Percentiles rank a stretch among this genome's conserved stretches.
These are phyloP conservation scores for Cyamopsis tetragonoloba DNA, from an alignment of 306 rosid genomes.

Conservation along the genomic window DNA sequence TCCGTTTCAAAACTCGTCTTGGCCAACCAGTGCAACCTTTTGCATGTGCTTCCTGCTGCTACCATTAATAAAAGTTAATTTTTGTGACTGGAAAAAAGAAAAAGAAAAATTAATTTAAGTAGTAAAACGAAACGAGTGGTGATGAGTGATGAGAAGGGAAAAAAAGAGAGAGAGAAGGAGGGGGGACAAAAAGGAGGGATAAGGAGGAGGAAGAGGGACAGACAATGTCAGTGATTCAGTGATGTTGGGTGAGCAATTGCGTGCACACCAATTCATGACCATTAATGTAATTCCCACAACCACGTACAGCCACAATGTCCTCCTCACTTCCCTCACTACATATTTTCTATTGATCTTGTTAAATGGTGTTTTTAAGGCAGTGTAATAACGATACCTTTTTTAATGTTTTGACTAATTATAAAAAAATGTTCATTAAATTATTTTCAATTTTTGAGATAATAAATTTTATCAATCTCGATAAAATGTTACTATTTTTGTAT, in stretches of 20 bases:
- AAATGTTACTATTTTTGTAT: too few species aligned
- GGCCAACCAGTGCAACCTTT: too few species aligned
- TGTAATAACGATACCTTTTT: too few species aligned
- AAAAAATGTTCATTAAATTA: too few species aligned
- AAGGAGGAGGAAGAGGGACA: constrained; percentile 20
- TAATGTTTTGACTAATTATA: too few species aligned
- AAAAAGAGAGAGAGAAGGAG: constrained; percentile 12
- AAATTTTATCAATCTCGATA: too few species aligned
- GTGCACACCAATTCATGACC: constrained; percentile 34
- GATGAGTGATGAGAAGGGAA: constrained; percentile 13
- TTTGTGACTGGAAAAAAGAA: neutral
- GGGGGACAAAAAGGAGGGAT: neutral
- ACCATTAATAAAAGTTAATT: neutral
- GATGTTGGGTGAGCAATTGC: constrained; percentile 46
- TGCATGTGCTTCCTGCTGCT: neutral
- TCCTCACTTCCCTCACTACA: neutral
- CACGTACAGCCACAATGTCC: too few species aligned
- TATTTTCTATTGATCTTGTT: too few species aligned
- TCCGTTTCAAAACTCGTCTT: neutral
- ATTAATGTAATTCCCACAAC: constrained; percentile 29
- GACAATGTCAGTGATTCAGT: constrained; percentile 29
- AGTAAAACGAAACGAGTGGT: too few species aligned
- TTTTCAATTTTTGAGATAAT: too few species aligned
- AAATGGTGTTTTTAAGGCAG: too few species aligned
- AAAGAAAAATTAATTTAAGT: neutral